Conservation (phyloP, 768 basidiomycete genomes). For the Russula vinacea region DNA sequence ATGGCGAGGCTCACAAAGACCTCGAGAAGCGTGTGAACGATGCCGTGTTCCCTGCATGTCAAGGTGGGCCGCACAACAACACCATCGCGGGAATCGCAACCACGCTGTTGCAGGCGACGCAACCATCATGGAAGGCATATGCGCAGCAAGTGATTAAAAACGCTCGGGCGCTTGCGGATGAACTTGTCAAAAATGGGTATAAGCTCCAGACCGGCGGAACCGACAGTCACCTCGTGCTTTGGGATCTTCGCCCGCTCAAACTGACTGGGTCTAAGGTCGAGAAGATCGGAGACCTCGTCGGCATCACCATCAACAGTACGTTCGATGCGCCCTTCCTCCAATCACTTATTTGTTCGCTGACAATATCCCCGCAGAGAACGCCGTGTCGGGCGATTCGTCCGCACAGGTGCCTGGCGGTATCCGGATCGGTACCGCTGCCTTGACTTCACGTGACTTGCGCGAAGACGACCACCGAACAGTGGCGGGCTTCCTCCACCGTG, state of each 20-base stretch:
- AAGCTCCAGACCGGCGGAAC: conserved; percentile 96
- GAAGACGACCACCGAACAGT: conserved; percentile 85
- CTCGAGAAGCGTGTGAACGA: conserved; percentile 97
- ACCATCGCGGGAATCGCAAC: conserved; percentile 96
- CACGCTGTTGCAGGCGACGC: conserved; percentile 83
- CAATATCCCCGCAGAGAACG: conserved; percentile 64
- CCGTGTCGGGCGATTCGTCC: conserved; percentile 93
- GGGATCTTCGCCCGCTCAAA: conserved; percentile 93
- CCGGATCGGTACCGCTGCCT: conserved; percentile 88
- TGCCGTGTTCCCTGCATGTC: conserved; percentile 99
- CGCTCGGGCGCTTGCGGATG: conserved; percentile 68
- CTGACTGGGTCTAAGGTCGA: conserved; percentile 98
- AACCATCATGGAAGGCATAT: conserved; percentile 86
- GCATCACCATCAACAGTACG: conserved; percentile 95
- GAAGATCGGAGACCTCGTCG: conserved; percentile 95
- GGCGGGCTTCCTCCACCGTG: conserved; percentile 88
- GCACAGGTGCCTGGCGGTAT: conserved; percentile 97
- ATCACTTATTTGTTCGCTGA: neutral
- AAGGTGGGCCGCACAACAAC: conserved; percentile 99
- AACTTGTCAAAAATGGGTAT: conserved; percentile 79
- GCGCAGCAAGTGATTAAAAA: conserved; percentile 94
- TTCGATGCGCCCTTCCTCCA: conserved; percentile 21
- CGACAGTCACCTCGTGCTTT: conserved; percentile 96
- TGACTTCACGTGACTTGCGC: conserved; percentile 92
- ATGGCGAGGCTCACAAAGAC: conserved; percentile 73